Conservation (phyloP, 2,329 filamentous ascomycete genomes). For the Dendrostoma leiphaemia region DNA sequence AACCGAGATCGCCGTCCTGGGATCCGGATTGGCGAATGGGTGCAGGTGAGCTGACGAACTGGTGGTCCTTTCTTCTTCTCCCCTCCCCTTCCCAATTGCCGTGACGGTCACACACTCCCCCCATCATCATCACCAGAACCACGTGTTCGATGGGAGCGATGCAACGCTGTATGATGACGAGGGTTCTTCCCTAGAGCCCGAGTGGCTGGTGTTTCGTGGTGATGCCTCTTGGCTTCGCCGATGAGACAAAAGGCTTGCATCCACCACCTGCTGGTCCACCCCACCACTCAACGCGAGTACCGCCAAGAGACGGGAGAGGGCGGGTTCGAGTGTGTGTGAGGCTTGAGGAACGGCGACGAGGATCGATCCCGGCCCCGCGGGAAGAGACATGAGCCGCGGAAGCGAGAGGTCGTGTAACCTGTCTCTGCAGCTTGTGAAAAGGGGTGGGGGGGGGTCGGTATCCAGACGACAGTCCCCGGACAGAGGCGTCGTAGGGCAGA, state of each 20-base stretch:
- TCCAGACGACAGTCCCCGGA: not conserved
- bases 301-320: not conserved
- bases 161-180: conserved; percentile 8
- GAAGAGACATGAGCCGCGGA: not conserved
- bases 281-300: not conserved
- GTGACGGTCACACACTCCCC: not conserved
- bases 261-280: too few relatives aligned
- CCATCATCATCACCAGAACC: conserved; percentile 2
- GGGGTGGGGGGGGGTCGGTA: not conserved
- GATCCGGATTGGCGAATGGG: not conserved
- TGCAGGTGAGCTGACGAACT: not conserved
- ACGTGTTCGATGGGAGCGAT: conserved; percentile 12
- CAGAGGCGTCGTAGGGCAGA: not conserved
- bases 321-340: not conserved
- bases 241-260: too few relatives aligned
- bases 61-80: too few relatives aligned
- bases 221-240: not conserved
- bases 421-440: not conserved
- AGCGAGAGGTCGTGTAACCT: conserved; percentile 10
- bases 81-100: not conserved
- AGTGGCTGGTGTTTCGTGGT: not conserved
- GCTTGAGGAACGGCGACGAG: not conserved
- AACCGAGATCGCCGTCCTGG: not conserved
- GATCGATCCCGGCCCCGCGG: not conserved
- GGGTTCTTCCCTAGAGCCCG: not conserved